Percentiles rank a stretch among this genome's conserved stretches.
Evolutionary conservation across 768 basidiomycete genomes (phyloP).

Genomic region (Symmetrospora coprosmae): DNA sequence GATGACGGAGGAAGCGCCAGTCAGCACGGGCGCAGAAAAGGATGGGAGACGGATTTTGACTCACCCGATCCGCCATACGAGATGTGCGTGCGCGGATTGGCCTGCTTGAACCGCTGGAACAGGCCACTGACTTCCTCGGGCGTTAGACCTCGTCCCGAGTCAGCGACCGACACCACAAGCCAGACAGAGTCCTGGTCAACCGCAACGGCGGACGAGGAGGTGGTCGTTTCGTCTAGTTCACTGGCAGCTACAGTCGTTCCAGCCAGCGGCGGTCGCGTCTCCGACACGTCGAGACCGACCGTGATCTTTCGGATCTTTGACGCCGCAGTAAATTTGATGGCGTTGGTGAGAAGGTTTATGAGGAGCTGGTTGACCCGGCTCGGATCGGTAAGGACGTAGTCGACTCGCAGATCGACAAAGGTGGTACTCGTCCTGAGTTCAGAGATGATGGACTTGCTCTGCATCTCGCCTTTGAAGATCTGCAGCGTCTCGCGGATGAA

Average conservation of each 20-base stretch:
- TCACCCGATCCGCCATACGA: constrained; percentile 20
- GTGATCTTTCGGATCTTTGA: not conserved
- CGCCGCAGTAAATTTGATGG: constrained; percentile 15
- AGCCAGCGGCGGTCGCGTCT: not conserved
- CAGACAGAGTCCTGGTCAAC: not conserved
- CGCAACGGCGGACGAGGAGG: not conserved
- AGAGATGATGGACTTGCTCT: constrained; percentile 2
- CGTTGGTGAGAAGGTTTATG: constrained; percentile 23
- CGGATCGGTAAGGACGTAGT: constrained; percentile 13
- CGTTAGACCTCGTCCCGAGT: constrained; percentile 17
- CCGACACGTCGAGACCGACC: constrained; percentile 1
- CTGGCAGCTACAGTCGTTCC: not conserved
- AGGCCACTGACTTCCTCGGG: constrained; percentile 16
- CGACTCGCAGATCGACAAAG: not conserved
- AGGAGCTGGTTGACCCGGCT: not conserved
- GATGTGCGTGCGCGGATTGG: constrained; percentile 18
- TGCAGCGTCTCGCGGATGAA: constrained; percentile 10
- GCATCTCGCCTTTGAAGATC: constrained; percentile 12
- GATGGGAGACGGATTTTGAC: too few relatives aligned
- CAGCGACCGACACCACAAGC: constrained; percentile 17
- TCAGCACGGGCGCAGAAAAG: too few relatives aligned
- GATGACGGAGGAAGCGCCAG: too few relatives aligned
- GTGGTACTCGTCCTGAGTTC: constrained; percentile 1
- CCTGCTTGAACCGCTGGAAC: constrained; percentile 24
- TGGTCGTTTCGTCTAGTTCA: not conserved